Evolutionary conservation across 208 protist genomes (phyloP), one percentile per base, ranked within the genome.

Genomic region (Acanthamoeba healyi): DNA sequence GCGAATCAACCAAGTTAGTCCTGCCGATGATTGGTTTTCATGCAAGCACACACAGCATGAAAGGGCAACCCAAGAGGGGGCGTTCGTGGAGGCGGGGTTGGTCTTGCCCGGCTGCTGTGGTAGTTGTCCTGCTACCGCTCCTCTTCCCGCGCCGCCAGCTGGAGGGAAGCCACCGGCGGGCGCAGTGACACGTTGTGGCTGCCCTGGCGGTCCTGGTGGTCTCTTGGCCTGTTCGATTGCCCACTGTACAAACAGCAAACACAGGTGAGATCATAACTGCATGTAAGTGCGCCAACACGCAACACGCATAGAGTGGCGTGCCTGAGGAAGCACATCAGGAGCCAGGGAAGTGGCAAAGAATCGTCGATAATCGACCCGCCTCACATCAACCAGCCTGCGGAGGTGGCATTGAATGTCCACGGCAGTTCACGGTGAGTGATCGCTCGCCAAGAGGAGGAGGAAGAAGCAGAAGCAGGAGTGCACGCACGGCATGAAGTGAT

Each of bases 321-420:
- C 65, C 65, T 79, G 70, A 4, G 70, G 70, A 32, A 67, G 36
- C 34, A 44, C 34, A 4, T 79, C 70, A 5, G 70, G 24, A 3
- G 70, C n/a, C 51, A 58, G 51, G 58, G 58, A 38, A 36, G 38
- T 79, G 70, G 70, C 70, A 46, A 79, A 79, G 24, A 79, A 79
- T 15, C 54, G 22, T 61, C 54, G 22, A 36, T 79, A 79, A 36
- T 79, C 70, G 36, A 79, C 70, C 26, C 36, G 70, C 70, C 46
- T 79, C 36, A 79, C 17, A 36, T 79, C 70, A 32, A 79, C 70
- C 70, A 79, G 36, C 38, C 70, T 79, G 70, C 3, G 1, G 9
- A 5, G 5, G 26, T n/a, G n/a, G n/a, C n/a, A n/a, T n/a, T n/a
- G n/a, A n/a, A 54, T 54, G 49, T 19, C 15, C 10, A 54, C 15